A percentile compares a stretch with the other conserved stretches of the same genome.
Evolutionary conservation across 306 rosid genomes (phyloP).

Genomic region (Alnus glutinosa): DNA sequence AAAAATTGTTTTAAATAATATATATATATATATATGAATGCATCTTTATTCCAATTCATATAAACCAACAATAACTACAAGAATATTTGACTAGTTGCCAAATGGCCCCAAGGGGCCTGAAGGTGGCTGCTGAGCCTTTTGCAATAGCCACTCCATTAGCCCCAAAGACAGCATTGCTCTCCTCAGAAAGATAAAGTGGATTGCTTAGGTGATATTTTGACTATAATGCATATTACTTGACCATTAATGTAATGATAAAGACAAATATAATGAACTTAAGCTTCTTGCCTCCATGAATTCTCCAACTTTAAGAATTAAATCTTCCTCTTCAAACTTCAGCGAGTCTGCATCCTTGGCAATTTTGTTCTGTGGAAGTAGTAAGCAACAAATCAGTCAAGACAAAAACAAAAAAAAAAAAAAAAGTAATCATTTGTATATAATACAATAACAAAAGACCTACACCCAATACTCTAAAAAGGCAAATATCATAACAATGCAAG

Average conservation of each 20-base stretch:
- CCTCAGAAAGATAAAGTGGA: background rate
- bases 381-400: background rate
- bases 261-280: background rate
- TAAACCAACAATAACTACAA: background rate
- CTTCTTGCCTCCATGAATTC: slow-evolving; percentile 82
- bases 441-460: background rate
- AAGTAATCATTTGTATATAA: background rate
- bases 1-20: background rate
- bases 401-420: slow-evolving; percentile 14
- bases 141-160: slow-evolving; percentile 23
- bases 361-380: slow-evolving; percentile 58
- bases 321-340: slow-evolving; percentile 71
- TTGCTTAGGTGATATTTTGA: slow-evolving; percentile 6
- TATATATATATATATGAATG: background rate
- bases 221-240: background rate
- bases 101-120: background rate
- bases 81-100: background rate
- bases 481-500: background rate
- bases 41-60: background rate
- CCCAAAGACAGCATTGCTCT: slow-evolving; percentile 21
- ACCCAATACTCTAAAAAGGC: background rate
- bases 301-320: slow-evolving; percentile 90
- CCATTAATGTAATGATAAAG: slow-evolving; percentile 12
- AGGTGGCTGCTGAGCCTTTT: slow-evolving; percentile 12
- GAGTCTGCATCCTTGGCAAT: slow-evolving; percentile 67